A percentile compares a stretch with the other conserved stretches of the same genome.
These are phyloP conservation scores for Pichia cabralensis DNA, from an alignment of 805 yeast genomes.

Conservation along the genomic window DNA sequence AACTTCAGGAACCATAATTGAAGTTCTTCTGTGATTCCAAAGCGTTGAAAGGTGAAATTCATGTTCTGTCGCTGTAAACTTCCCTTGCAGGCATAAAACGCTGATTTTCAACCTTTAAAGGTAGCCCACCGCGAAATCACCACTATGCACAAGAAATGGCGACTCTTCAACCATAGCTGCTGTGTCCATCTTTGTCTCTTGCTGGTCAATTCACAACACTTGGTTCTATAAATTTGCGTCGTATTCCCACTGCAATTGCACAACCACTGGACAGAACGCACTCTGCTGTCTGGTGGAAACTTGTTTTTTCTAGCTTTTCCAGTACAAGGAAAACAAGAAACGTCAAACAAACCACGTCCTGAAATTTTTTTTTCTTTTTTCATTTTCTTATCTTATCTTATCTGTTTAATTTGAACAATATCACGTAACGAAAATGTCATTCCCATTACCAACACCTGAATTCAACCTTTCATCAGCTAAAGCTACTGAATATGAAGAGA, in stretches of 20 bases:
- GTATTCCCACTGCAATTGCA: not conserved
- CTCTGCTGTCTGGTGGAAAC: no score
- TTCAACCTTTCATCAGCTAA: slow-evolving; percentile 49
- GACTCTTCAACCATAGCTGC: slow-evolving; percentile 9
- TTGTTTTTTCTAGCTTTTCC: not conserved
- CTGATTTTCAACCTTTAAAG: no score
- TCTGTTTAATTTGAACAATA: not conserved
- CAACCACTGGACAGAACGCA: no score
- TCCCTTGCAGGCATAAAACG: no score
- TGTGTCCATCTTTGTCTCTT: not conserved
- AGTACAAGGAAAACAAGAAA: not conserved
- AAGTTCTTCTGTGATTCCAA: no score
- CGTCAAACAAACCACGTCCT: no score
- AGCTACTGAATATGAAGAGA: slow-evolving; percentile 58
- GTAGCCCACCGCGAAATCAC: not conserved
- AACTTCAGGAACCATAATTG: no score
- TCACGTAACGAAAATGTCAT: not conserved
- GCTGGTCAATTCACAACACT: not conserved
- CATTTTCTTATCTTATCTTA: not conserved
- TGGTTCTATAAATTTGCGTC: not conserved
- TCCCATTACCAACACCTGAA: slow-evolving; percentile 21
- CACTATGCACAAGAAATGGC: slow-evolving; percentile 10
- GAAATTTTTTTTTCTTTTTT: not conserved
- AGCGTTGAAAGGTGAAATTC: no score
- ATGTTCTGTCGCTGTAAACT: no score